These are phyloP conservation scores for Laetiporus sulphureus DNA, from an alignment of 1,284 basidiomycete species.

Conservation along the genomic window DNA sequence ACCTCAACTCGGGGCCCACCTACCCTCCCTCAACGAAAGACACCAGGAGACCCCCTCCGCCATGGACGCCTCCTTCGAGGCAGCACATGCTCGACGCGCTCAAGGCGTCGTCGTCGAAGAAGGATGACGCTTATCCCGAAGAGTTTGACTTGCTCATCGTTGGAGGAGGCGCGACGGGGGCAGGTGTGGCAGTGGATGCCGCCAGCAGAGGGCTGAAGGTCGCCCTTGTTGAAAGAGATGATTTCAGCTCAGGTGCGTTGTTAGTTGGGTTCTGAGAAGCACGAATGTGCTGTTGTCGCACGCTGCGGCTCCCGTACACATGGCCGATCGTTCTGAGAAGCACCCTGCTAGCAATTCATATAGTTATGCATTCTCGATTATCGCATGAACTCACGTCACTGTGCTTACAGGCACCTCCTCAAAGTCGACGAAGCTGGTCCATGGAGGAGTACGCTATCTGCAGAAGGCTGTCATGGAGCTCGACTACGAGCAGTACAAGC, in stretches of 20 bases:
- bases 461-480: slow-evolving; percentile 96
- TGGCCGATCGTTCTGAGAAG: no score
- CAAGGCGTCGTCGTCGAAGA: slow-evolving; percentile 32
- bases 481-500: slow-evolving; percentile 96
- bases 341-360: no score
- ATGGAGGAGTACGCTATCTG: slow-evolving; percentile 95
- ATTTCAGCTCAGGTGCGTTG: slow-evolving; percentile 78
- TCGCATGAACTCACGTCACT: no score
- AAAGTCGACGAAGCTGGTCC: slow-evolving; percentile 96
- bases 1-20: slow-evolving; percentile 62
- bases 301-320: neutral
- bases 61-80: slow-evolving; percentile 71
- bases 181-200: slow-evolving; percentile 92
- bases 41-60: slow-evolving; percentile 58
- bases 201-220: slow-evolving; percentile 89
- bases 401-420: slow-evolving; percentile 75
- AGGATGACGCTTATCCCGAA: slow-evolving; percentile 26
- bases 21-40: slow-evolving; percentile 57
- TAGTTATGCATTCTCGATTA: no score
- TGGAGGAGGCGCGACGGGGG: slow-evolving; percentile 92
- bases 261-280: no score
- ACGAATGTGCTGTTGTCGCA: neutral
- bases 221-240: slow-evolving; percentile 89
- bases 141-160: slow-evolving; percentile 82
- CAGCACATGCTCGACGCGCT: slow-evolving; percentile 57